Conservation (phyloP, 768 basidiomycete genomes). For the Coprinopsis sp. region DNA sequence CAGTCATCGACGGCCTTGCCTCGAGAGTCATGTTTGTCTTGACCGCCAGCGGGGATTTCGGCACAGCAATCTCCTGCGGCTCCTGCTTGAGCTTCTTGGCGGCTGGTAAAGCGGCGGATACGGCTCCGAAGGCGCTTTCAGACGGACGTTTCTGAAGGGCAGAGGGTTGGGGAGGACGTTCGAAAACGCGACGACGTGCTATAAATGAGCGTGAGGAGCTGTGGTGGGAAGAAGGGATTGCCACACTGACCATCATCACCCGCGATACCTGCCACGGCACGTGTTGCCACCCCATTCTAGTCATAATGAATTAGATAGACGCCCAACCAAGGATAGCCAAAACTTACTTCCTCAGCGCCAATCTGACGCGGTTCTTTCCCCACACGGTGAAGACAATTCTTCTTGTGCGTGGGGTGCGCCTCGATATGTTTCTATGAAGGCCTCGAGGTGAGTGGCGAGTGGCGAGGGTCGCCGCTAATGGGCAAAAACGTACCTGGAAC, state of each 20-base stretch:
- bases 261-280: neutral
- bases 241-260: neutral
- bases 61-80: neutral
- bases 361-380: neutral
- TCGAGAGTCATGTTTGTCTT: constrained; percentile 2
- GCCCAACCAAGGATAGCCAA: neutral
- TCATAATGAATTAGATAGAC: neutral
- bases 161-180: constrained; percentile 10
- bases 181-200: neutral
- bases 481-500: constrained; percentile 37
- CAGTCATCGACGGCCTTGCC: constrained; percentile 3
- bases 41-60: constrained; percentile 4
- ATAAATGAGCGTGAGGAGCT: neutral
- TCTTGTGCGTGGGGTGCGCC: constrained; percentile 20
- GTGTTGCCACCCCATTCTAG: neutral
- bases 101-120: neutral
- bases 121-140: constrained; percentile 19
- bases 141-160: constrained; percentile 34
- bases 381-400: constrained; percentile 11
- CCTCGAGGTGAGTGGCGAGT: neutral
- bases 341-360: neutral
- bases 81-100: constrained; percentile 7
- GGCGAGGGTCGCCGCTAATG: neutral
- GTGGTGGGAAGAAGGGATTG: too few species aligned
- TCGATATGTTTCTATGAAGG: constrained; percentile 25